Percentiles rank a stretch among this genome's conserved stretches.
Evolutionary conservation across 805 yeast species (phyloP).

Genomic region (Myxozyma mucilagina): DNA sequence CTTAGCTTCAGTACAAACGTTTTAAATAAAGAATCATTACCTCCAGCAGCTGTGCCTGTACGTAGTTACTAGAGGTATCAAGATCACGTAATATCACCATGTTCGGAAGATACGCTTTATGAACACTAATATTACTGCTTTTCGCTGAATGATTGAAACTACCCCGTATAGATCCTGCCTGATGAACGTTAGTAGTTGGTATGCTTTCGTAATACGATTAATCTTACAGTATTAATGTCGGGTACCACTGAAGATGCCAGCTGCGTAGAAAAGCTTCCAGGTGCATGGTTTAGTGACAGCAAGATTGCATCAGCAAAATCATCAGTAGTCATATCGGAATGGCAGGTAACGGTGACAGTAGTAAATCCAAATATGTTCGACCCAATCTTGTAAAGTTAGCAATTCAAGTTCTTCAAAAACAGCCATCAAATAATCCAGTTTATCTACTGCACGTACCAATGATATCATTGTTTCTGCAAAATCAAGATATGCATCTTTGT

Average conservation of each 20-base stretch:
- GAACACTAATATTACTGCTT: neutral
- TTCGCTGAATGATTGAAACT: neutral
- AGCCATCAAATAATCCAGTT: neutral
- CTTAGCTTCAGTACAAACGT: neutral
- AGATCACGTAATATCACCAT: slow-evolving; percentile 21
- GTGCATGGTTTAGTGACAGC: neutral
- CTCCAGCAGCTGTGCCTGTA: slow-evolving; percentile 29
- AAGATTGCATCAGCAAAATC: slow-evolving; percentile 20
- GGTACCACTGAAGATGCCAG: neutral
- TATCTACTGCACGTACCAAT: slow-evolving; percentile 4
- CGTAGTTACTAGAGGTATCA: slow-evolving; percentile 23
- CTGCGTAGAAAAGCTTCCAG: slow-evolving; percentile 19
- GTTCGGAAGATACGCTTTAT: slow-evolving; percentile 11
- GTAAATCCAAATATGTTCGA: slow-evolving; percentile 27
- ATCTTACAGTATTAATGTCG: neutral
- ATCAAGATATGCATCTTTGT: slow-evolving; percentile 17
- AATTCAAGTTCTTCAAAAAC: neutral
- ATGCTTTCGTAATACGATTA: too few species aligned
- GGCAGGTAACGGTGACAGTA: slow-evolving; percentile 12
- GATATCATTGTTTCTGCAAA: slow-evolving; percentile 22
- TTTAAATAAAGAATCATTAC: neutral
- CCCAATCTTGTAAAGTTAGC: slow-evolving; percentile 17
- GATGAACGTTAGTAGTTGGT: neutral
- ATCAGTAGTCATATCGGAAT: slow-evolving; percentile 18
- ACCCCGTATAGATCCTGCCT: slow-evolving; percentile 8